A percentile compares a stretch with the other conserved stretches of the same genome.
phyloP scores from a whole-genome alignment of 2,329 filamentous ascomycete species.

The Zymoseptoria ardabiliae region DNA sequence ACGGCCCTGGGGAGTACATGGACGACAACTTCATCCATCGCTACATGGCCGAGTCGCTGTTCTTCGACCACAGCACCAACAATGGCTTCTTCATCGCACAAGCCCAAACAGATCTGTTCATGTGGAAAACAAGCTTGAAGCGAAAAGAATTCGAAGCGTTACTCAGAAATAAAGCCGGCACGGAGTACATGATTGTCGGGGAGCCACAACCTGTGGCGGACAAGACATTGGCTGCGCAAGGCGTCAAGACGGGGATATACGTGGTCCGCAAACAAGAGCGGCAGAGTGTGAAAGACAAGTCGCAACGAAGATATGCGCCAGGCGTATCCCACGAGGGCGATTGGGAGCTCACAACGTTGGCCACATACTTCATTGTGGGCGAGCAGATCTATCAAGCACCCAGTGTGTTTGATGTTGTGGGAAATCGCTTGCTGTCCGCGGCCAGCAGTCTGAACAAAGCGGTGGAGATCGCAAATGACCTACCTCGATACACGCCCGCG shows the following conservation, averaged over 20 bases:
- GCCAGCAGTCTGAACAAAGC: slow-evolving; percentile 50
- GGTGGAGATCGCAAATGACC: slow-evolving; percentile 45
- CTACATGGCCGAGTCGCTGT: slow-evolving; percentile 57
- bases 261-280: slow-evolving; percentile 54
- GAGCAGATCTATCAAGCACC: slow-evolving; percentile 56
- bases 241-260: slow-evolving; percentile 44
- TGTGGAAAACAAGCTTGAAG: slow-evolving; percentile 46
- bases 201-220: slow-evolving; percentile 47
- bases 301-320: slow-evolving; percentile 26
- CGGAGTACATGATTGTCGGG: slow-evolving; percentile 53
- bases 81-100: slow-evolving; percentile 52
- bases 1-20: slow-evolving; percentile 16
- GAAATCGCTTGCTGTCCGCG: slow-evolving; percentile 45
- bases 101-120: slow-evolving; percentile 41
- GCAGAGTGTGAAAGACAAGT: slow-evolving; percentile 35
- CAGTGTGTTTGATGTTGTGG: slow-evolving; percentile 51
- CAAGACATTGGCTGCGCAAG: slow-evolving; percentile 28
- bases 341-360: slow-evolving; percentile 47
- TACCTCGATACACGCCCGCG: slow-evolving; percentile 52
- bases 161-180: slow-evolving; percentile 47
- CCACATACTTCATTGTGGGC: slow-evolving; percentile 55
- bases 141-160: slow-evolving; percentile 50
- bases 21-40: slow-evolving; percentile 45
- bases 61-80: slow-evolving; percentile 55
- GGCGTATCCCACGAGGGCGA: slow-evolving; percentile 37